Evolutionary conservation across 2,329 filamentous ascomycete species (phyloP), one percentile per base, ranked within the genome.

Genomic region (Penicillium sp.): DNA sequence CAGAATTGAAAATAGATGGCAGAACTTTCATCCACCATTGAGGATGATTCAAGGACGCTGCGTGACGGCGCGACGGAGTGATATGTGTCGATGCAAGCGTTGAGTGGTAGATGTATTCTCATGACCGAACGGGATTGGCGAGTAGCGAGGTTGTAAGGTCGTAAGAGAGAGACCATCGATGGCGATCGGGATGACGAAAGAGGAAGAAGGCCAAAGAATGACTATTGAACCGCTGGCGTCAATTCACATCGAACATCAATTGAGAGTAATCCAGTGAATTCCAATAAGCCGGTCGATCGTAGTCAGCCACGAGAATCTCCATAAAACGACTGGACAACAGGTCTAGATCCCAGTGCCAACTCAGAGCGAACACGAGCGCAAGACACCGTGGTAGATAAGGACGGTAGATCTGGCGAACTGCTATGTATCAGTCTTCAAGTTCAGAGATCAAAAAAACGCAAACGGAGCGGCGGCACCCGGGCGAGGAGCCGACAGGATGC

Each of bases 381-480:
- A 33, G 8, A 10, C 30, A 56, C 7, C 14, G 19, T 2, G 40
- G 30, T 4, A 25, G 28, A 35, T 37, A 14, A 22, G 30, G 22
- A 7, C n/a, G 42, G n/a, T 8, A 19, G 22, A 48, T 56, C 28
- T 56, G 30, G n/a, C 30, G 37, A 14, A 22, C 37, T 40, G 16
- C 10, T 35, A 14, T 37, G 35, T 14, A 46, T 48, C 33, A 56
- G 28, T 33, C 43, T 46, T 46, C 13, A n/a, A 37, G 3, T 28
- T 6, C 28, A 8, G 53, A 30, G 38, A 33, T 45, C 25, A 11
- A 10, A 1, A 8, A 26, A 11, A 22, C 13, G 52, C 52, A 54
- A 54, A 54, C 38, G 38, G 38, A 54, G 52, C 38, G 37, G 52
- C 22, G 28, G 52, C 52, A 54, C 52, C 52, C 25, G 38, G 25